These are phyloP conservation scores for Penicillium glabrum DNA, from an alignment of 2,329 filamentous ascomycete species.

Conservation along the genomic window DNA sequence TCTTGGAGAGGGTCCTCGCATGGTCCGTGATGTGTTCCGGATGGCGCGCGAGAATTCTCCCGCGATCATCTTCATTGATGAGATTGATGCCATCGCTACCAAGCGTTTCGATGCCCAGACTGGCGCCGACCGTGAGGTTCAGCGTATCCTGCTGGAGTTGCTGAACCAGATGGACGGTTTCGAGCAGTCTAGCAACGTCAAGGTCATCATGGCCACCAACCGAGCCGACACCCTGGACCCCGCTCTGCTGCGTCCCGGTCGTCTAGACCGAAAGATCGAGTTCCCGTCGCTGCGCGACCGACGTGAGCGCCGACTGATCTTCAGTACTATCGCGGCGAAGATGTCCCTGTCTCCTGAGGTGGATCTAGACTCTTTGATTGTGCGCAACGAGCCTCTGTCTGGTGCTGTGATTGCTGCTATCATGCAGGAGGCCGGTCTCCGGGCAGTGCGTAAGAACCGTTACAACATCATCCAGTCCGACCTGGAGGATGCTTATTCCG, in stretches of 20 bases:
- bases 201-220: conserved; percentile 99
- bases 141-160: conserved; percentile 94
- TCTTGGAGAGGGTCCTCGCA: conserved; percentile 92
- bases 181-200: conserved; percentile 98
- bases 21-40: conserved; percentile 98
- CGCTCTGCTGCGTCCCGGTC: conserved; percentile 87
- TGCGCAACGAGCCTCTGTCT: conserved; percentile 91
- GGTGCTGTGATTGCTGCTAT: conserved; percentile 97
- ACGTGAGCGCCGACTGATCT: conserved; percentile 92
- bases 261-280: conserved; percentile 97
- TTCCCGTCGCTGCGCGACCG: conserved; percentile 94
- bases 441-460: conserved; percentile 93
- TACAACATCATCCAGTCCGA: conserved; percentile 99
- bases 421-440: conserved; percentile 96
- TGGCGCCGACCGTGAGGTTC: conserved; percentile 94
- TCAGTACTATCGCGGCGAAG: conserved; percentile 92
- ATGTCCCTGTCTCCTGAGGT: conserved; percentile 98
- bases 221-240: conserved; percentile 96
- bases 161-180: conserved; percentile 99
- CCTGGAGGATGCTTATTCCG: conserved; percentile 94
- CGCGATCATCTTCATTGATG: conserved; percentile 99
- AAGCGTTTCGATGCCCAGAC: conserved; percentile 99
- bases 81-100: conserved; percentile 97
- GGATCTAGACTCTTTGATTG: conserved; percentile 92
- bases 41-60: conserved; percentile 99